Percentiles rank a stretch among this genome's conserved stretches.
phyloP scores from a whole-genome alignment of 2,329 filamentous ascomycete genomes.

The Teratosphaeriaceae sp. region DNA sequence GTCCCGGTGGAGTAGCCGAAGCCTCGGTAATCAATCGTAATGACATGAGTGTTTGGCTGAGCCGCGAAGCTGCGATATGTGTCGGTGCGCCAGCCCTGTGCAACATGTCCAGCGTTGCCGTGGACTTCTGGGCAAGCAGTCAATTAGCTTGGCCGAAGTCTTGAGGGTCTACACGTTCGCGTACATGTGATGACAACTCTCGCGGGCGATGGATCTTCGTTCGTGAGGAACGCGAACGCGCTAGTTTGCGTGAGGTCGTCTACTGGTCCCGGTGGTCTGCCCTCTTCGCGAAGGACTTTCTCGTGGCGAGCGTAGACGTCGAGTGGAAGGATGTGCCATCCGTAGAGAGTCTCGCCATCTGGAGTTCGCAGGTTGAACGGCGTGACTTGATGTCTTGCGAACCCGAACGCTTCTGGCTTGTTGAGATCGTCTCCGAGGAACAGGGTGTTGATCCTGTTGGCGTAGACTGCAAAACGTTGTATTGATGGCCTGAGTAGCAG shows the following conservation, averaged over 20 bases:
- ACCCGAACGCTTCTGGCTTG: conserved; percentile 75
- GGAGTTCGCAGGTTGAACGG: conserved; percentile 71
- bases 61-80: conserved; percentile 72
- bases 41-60: conserved; percentile 66
- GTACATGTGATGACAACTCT: conserved; percentile 51
- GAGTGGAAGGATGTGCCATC: conserved; percentile 84
- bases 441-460: conserved; percentile 67
- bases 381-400: conserved; percentile 80
- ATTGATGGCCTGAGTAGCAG: conserved; percentile 55
- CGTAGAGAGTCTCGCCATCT: conserved; percentile 73
- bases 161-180: conserved; percentile 4
- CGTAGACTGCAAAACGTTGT: conserved; percentile 73
- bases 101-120: conserved; percentile 80
- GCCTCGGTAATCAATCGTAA: conserved; percentile 88
- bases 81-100: conserved; percentile 66
- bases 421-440: conserved; percentile 69
- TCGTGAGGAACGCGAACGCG: conserved; percentile 45
- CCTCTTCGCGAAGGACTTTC: conserved; percentile 43
- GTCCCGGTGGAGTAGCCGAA: conserved; percentile 75
- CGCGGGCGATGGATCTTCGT: conserved; percentile 42
- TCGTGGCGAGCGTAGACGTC: conserved; percentile 70
- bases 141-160: conserved; percentile 2
- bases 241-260: conserved; percentile 42
- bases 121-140: conserved; percentile 16
- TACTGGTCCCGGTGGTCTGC: conserved; percentile 42